A percentile compares a stretch with the other conserved stretches of the same genome.
Evolutionary conservation across 2,329 filamentous ascomycete species (phyloP).

Genomic region (Xylariaceae sp.): DNA sequence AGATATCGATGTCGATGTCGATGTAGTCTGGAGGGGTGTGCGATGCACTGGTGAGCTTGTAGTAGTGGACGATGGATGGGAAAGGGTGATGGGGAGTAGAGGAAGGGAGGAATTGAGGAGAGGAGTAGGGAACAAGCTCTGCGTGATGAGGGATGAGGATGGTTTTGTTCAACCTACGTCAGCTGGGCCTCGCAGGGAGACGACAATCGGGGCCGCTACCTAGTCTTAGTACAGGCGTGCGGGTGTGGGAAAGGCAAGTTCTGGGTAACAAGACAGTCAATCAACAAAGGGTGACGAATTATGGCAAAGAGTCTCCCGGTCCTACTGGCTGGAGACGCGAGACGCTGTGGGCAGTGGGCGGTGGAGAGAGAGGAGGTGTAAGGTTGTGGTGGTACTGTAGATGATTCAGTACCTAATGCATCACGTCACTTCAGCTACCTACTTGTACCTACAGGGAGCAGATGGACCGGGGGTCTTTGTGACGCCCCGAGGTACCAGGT

Average conservation of each 20-base stretch:
- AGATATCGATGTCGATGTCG: neutral
- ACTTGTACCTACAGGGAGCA: no score
- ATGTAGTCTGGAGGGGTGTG: neutral
- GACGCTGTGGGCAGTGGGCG: no score
- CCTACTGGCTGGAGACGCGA: no score
- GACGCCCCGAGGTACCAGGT: no score
- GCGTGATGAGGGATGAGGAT: constrained; percentile 1
- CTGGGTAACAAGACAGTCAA: neutral
- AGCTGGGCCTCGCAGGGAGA: constrained; percentile 1
- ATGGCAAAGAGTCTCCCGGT: neutral
- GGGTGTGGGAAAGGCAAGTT: neutral
- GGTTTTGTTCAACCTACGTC: constrained; percentile 18
- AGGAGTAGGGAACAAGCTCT: neutral
- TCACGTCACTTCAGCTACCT: no score
- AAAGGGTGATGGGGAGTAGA: neutral
- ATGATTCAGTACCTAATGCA: no score
- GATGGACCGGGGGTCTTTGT: no score
- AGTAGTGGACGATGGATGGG: neutral
- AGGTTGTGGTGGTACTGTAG: no score
- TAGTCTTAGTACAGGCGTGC: neutral
- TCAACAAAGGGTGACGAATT: neutral
- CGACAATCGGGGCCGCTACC: neutral
- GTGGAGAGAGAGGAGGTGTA: no score
- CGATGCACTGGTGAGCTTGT: neutral
- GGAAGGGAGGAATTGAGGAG: neutral